A percentile compares a stretch with the other conserved stretches of the same genome.
phyloP scores from a whole-genome alignment of 192 early-diverging fungal genomes.

The Coemansia nantahalensis region DNA sequence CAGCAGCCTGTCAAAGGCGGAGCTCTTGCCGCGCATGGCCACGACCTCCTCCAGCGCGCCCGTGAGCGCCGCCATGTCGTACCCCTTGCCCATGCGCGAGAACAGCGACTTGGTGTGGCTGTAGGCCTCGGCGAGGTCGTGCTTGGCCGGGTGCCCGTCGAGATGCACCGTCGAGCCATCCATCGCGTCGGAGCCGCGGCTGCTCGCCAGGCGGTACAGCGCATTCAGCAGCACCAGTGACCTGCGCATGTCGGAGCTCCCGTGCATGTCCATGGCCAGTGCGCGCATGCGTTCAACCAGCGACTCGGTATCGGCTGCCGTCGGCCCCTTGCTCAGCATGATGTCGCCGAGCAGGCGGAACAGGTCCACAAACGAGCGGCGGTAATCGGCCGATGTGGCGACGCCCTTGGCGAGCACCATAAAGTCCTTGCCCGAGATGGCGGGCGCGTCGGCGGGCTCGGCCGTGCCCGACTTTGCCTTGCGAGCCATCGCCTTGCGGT shows the following conservation, averaged over 20 bases:
- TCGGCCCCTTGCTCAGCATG: conserved; percentile 21
- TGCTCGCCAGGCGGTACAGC: conserved; percentile 23
- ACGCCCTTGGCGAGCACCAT: conserved; percentile 29
- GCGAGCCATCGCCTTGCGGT: conserved; percentile 34
- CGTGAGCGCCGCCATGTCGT: conserved; percentile 23
- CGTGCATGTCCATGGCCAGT: conserved; percentile 33
- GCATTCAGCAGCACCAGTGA: conserved; percentile 30
- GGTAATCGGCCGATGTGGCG: conserved; percentile 33
- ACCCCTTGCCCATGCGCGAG: conserved; percentile 34
- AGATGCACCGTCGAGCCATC: conserved; percentile 14
- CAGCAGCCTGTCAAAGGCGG: conserved; percentile 25
- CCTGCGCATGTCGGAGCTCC: conserved; percentile 20
- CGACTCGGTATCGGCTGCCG: not conserved
- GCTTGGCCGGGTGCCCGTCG: conserved; percentile 27
- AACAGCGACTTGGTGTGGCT: conserved; percentile 26
- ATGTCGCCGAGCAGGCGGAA: conserved; percentile 22
- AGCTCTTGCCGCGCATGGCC: conserved; percentile 32
- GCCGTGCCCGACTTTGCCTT: conserved; percentile 27
- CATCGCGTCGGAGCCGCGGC: conserved; percentile 4
- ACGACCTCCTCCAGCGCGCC: conserved; percentile 21
- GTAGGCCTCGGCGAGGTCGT: conserved; percentile 25
- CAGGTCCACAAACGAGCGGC: conserved; percentile 30
- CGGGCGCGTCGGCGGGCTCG: conserved; percentile 6
- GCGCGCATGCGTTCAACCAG: conserved; percentile 37
- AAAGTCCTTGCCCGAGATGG: conserved; percentile 36